Percentiles rank a stretch among this genome's conserved stretches.
Conservation (phyloP, 2,329 filamentous ascomycete species). For the Talaromyces sp. region DNA sequence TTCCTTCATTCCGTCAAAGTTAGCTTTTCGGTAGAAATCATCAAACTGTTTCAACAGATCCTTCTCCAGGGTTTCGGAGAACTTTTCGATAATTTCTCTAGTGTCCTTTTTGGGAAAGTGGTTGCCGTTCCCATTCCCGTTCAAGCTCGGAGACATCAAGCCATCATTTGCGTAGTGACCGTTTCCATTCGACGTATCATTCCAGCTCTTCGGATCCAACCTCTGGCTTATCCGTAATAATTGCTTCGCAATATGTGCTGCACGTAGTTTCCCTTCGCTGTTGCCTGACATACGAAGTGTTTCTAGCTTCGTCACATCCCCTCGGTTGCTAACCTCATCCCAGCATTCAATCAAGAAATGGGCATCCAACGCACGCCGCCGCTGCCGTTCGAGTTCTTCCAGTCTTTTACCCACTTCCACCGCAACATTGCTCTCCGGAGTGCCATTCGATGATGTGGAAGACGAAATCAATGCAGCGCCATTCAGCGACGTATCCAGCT, state of each 20-base stretch:
- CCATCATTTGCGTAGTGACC: conserved; percentile 28
- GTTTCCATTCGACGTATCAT: conserved; percentile 51
- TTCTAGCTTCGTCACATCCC: conserved; percentile 80
- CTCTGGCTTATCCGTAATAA: conserved; percentile 90
- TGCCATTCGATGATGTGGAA: conserved; percentile 12
- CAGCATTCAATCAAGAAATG: conserved; percentile 96
- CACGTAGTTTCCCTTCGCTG: conserved; percentile 88
- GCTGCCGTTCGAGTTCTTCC: conserved; percentile 90
- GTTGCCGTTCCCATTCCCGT: conserved; percentile 44
- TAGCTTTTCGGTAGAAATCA: conserved; percentile 89
- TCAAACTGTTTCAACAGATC: conserved; percentile 95
- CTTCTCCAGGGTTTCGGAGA: conserved; percentile 91
- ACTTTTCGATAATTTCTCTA: conserved; percentile 90
- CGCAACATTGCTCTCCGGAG: conserved; percentile 63
- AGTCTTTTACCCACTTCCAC: conserved; percentile 92
- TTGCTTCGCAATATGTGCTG: conserved; percentile 89
- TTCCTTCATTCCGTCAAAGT: conserved; percentile 97
- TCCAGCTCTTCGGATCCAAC: conserved; percentile 74
- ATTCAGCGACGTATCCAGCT: conserved; percentile 78
- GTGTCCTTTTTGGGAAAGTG: conserved; percentile 58
- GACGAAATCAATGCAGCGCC: conserved; percentile 44
- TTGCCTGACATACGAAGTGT: conserved; percentile 81
- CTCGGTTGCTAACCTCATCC: conserved; percentile 89
- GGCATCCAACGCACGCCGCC: conserved; percentile 84
- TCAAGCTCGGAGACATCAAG: conserved; percentile 35